A percentile compares a stretch with the other conserved stretches of the same genome.
Evolutionary conservation across 2,329 filamentous ascomycete genomes (phyloP).

Genomic region (Arachnopeziza araneosa): DNA sequence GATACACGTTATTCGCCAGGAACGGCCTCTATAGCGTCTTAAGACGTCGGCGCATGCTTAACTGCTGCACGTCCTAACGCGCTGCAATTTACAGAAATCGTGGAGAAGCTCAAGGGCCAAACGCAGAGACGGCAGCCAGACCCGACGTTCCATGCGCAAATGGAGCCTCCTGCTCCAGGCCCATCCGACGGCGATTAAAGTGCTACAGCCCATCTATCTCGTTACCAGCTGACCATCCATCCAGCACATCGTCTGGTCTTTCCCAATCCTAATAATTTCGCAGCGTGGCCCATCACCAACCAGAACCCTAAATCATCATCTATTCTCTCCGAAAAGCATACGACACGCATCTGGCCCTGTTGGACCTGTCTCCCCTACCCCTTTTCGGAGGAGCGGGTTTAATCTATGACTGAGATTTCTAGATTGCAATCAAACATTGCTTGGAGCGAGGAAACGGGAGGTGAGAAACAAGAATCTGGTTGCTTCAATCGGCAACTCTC

Average conservation of each 20-base stretch:
- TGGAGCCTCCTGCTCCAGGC: constrained; percentile 8
- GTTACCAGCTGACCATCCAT: constrained; percentile 13
- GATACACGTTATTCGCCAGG: constrained; percentile 12
- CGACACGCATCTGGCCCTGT: constrained; percentile 1
- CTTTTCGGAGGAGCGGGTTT: constrained; percentile 14
- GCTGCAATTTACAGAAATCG: constrained; percentile 2
- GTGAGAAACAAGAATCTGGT: constrained; percentile 3
- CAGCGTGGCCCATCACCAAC: not conserved
- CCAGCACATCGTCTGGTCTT: constrained; percentile 3
- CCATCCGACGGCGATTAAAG: constrained; percentile 6
- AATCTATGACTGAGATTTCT: constrained; percentile 7
- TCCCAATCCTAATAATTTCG: not conserved
- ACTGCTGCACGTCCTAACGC: not conserved
- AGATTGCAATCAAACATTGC: constrained; percentile 14
- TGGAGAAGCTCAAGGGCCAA: constrained; percentile 12
- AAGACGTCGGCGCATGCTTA: constrained; percentile 12
- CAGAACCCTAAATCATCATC: not conserved
- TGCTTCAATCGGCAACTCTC: constrained; percentile 10
- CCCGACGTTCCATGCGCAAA: constrained; percentile 16
- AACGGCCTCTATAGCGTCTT: constrained; percentile 3
- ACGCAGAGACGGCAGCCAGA: not conserved
- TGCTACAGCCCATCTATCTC: constrained; percentile 10
- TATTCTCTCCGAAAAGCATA: not conserved
- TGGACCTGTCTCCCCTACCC: not conserved
- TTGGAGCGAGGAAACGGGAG: constrained; percentile 4